phyloP scores from a whole-genome alignment of 1,139 yeast genomes.

The Geotrichum restrictum region DNA sequence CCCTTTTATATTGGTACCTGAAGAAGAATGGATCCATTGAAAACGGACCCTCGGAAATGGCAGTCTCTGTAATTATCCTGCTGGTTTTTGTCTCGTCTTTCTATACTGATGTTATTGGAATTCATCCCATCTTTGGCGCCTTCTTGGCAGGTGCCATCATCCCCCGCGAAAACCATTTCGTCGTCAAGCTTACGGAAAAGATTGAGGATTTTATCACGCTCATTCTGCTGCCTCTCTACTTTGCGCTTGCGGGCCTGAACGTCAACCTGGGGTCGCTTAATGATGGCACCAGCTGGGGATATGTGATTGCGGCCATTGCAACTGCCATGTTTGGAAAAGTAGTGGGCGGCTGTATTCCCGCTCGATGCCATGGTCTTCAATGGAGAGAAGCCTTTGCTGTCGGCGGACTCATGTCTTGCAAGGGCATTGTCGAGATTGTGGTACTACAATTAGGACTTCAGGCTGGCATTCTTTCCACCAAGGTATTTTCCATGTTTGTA shows the following conservation, averaged over 20 bases:
- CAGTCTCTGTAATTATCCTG: slow-evolving; percentile 55
- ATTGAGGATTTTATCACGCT: slow-evolving; percentile 73
- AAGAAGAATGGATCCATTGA: slow-evolving; percentile 49
- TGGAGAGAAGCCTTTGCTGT: slow-evolving; percentile 73
- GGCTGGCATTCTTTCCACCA: slow-evolving; percentile 60
- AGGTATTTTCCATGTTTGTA: slow-evolving; percentile 72
- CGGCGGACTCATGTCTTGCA: slow-evolving; percentile 80
- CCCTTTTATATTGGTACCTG: slow-evolving; percentile 46
- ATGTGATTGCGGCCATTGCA: slow-evolving; percentile 58
- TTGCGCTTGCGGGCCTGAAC: slow-evolving; percentile 71
- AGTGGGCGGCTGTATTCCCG: slow-evolving; percentile 61
- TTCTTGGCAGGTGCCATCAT: slow-evolving; percentile 70
- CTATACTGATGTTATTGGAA: slow-evolving; percentile 76
- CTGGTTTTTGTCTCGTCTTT: slow-evolving; percentile 64
- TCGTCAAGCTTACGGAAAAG: slow-evolving; percentile 62
- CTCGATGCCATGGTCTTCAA: slow-evolving; percentile 55
- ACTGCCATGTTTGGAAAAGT: slow-evolving; percentile 67
- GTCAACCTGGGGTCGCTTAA: slow-evolving; percentile 62
- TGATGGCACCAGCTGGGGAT: slow-evolving; percentile 71
- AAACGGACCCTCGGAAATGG: slow-evolving; percentile 62
- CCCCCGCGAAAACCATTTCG: slow-evolving; percentile 75
- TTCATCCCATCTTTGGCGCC: slow-evolving; percentile 78
- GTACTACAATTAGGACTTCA: slow-evolving; percentile 70
- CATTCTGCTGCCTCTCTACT: slow-evolving; percentile 68
- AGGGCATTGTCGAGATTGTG: slow-evolving; percentile 69